Conservation (phyloP, 2,329 filamentous ascomycete genomes). For the Colletotrichum acutatum region DNA sequence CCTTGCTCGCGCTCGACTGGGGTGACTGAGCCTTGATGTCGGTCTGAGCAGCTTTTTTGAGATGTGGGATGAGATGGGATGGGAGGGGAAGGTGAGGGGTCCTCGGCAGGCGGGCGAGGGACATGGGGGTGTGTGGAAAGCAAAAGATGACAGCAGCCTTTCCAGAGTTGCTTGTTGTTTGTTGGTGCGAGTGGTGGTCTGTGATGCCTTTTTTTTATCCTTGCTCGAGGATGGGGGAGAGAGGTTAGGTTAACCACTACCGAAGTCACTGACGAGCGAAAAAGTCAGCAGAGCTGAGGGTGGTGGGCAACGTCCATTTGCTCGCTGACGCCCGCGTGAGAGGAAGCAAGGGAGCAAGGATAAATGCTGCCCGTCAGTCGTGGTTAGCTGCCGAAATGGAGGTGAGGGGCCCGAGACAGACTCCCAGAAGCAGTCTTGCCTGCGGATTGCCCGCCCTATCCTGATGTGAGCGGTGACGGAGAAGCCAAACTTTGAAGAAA, state of each 20-base stretch:
- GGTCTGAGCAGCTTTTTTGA: slow-evolving; percentile 1
- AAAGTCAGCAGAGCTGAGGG: background rate
- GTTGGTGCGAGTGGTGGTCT: background rate
- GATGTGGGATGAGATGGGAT: slow-evolving; percentile 33
- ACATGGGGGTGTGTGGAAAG: slow-evolving; percentile 20
- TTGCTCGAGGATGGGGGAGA: no score
- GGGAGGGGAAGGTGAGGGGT: slow-evolving; percentile 12
- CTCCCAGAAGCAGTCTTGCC: background rate
- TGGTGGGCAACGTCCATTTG: slow-evolving; percentile 12
- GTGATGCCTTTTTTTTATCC: background rate
- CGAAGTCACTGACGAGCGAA: background rate
- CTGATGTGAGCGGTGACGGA: background rate
- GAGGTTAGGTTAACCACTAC: no score
- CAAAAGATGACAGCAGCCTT: slow-evolving; percentile 23
- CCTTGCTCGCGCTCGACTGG: slow-evolving; percentile 7
- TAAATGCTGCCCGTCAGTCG: slow-evolving; percentile 17
- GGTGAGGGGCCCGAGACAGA: slow-evolving; percentile 19
- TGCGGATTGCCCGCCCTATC: background rate
- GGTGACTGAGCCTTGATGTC: slow-evolving; percentile 4
- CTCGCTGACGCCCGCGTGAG: slow-evolving; percentile 7
- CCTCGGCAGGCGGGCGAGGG: slow-evolving; percentile 1
- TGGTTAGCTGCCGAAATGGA: slow-evolving; percentile 27
- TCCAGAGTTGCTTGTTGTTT: background rate
- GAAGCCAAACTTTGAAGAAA: background rate
- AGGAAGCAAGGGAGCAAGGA: slow-evolving; percentile 33